Evolutionary conservation across 441 rosid genomes (phyloP).

Genomic region (Bruguiera hainesii): DNA sequence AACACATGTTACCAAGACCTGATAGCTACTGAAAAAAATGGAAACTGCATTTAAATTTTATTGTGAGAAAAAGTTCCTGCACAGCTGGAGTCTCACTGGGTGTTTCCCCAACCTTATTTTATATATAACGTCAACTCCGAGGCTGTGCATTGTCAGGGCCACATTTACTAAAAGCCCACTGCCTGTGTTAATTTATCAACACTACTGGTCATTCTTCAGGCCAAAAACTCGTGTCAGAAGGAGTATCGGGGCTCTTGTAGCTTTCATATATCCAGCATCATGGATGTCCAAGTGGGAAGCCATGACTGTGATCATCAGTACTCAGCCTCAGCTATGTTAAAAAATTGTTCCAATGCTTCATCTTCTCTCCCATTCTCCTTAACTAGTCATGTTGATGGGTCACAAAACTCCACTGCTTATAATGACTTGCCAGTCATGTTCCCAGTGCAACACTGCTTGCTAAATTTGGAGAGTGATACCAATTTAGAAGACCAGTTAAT

Average conservation of each 20-base stretch:
- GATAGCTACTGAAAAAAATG: too few species aligned
- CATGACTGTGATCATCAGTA: constrained; percentile 12
- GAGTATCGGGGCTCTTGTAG: constrained; percentile 18
- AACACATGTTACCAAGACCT: too few species aligned
- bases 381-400: constrained; percentile 3
- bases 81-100: too few species aligned
- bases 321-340: constrained; percentile 13
- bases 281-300: constrained; percentile 16
- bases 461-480: background rate
- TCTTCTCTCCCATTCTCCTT: constrained; percentile 17
- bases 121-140: too few species aligned
- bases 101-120: too few species aligned
- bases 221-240: constrained; percentile 12
- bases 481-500: constrained; percentile 9
- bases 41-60: too few species aligned
- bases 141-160: too few species aligned
- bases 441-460: constrained; percentile 3
- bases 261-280: background rate
- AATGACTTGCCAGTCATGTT: constrained; percentile 9
- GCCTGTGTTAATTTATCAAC: too few species aligned
- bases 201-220: constrained; percentile 5
- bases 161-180: too few species aligned
- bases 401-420: background rate
- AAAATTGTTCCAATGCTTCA: constrained; percentile 19
- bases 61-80: too few species aligned